Evolutionary conservation across 768 basidiomycete species (phyloP).

Genomic region (Boletus vermiculosoides): DNA sequence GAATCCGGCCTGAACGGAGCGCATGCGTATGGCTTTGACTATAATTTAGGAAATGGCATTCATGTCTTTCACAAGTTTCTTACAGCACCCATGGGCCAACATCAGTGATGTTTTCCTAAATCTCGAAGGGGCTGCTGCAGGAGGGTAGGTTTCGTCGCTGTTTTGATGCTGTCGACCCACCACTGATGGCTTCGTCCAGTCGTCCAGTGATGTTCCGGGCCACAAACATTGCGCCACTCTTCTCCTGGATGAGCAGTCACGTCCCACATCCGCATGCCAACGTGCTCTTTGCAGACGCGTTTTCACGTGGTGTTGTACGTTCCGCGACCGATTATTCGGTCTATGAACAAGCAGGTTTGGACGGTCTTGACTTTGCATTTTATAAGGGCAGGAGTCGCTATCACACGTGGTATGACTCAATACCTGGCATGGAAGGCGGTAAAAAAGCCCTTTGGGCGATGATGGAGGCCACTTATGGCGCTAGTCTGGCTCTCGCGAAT

Average conservation of each 20-base stretch:
- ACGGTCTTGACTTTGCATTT: constrained; percentile 78
- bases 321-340: constrained; percentile 75
- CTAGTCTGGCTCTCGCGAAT: constrained; percentile 55
- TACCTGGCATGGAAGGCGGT: constrained; percentile 55
- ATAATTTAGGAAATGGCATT: neutral
- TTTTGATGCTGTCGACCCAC: neutral
- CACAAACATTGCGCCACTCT: constrained; percentile 56
- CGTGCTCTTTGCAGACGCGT: constrained; percentile 67
- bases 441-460: constrained; percentile 70
- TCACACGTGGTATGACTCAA: constrained; percentile 71
- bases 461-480: constrained; percentile 64
- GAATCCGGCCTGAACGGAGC: constrained; percentile 77
- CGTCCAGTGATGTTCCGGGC: constrained; percentile 77
- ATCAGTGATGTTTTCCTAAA: constrained; percentile 70
- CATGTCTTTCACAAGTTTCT: constrained; percentile 43
- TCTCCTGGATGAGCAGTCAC: constrained; percentile 44
- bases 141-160: constrained; percentile 50
- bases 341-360: constrained; percentile 55
- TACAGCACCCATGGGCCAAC: constrained; percentile 74
- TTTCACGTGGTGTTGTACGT: constrained; percentile 60
- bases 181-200: constrained; percentile 34
- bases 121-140: constrained; percentile 77
- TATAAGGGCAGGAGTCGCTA: constrained; percentile 73
- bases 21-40: constrained; percentile 45
- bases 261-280: constrained; percentile 73